These are phyloP conservation scores for Xerocomellus intermedius DNA, from an alignment of 768 basidiomycete species.

Conservation along the genomic window DNA sequence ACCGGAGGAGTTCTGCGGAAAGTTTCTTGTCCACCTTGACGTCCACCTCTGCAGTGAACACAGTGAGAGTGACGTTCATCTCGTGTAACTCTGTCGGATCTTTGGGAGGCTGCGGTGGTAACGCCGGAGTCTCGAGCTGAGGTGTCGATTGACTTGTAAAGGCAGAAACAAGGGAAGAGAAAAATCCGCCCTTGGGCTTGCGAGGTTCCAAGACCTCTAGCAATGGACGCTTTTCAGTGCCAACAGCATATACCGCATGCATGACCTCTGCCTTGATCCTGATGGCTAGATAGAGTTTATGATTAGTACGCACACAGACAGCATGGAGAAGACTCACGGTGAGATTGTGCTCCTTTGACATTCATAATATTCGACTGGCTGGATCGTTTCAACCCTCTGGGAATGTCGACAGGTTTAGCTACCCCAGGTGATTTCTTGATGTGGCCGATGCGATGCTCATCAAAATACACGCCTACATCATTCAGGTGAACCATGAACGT, in stretches of 20 bases:
- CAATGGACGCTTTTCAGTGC: slow-evolving; percentile 40
- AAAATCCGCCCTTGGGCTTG: slow-evolving; percentile 42
- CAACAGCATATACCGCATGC: slow-evolving; percentile 12
- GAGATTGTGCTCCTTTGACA: slow-evolving; percentile 59
- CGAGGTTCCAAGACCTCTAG: slow-evolving; percentile 32
- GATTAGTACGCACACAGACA: not conserved
- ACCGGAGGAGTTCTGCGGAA: slow-evolving; percentile 72
- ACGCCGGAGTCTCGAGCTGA: slow-evolving; percentile 7
- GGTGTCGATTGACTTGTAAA: slow-evolving; percentile 19
- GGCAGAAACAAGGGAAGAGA: slow-evolving; percentile 38
- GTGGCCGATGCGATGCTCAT: slow-evolving; percentile 68
- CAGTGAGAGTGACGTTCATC: slow-evolving; percentile 30
- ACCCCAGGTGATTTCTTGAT: slow-evolving; percentile 61
- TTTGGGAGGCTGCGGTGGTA: slow-evolving; percentile 16
- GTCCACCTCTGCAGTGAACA: slow-evolving; percentile 44
- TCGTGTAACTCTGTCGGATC: slow-evolving; percentile 25
- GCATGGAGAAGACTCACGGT: slow-evolving; percentile 44
- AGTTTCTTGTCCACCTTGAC: slow-evolving; percentile 67
- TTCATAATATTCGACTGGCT: slow-evolving; percentile 68
- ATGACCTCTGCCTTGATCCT: slow-evolving; percentile 11
- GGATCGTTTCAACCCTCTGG: slow-evolving; percentile 52
- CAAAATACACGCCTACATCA: slow-evolving; percentile 78
- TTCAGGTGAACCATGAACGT: slow-evolving; percentile 86
- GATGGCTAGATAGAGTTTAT: slow-evolving; percentile 38
- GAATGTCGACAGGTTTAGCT: slow-evolving; percentile 50